These are phyloP conservation scores for Chlamydomonas incerta DNA, from an alignment of 139 green algal species.

Conservation along the genomic window DNA sequence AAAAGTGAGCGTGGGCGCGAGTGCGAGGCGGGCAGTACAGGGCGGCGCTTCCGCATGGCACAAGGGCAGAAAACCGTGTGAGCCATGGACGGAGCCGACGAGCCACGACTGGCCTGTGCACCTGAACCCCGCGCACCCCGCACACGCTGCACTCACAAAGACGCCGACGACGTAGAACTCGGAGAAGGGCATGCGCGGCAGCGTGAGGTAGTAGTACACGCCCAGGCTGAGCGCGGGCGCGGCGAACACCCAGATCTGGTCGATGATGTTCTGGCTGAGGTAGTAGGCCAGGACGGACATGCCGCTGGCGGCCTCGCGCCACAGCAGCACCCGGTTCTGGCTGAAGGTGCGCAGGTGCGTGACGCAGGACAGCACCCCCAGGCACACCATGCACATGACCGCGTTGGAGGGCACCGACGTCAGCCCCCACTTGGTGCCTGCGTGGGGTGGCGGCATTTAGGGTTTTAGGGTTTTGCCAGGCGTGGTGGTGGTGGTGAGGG, in stretches of 20 bases:
- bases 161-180: slow-evolving; percentile 47
- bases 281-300: slow-evolving; percentile 51
- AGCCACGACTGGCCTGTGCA: too few species aligned
- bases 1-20: too few species aligned
- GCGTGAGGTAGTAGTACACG: slow-evolving; percentile 64
- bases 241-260: slow-evolving; percentile 50
- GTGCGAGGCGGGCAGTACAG: too few species aligned
- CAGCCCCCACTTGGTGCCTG: slow-evolving; percentile 47
- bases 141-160: slow-evolving; percentile 4
- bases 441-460: too few species aligned
- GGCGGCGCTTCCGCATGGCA: too few species aligned
- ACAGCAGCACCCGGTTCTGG: slow-evolving; percentile 44
- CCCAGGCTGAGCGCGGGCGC: slow-evolving; percentile 49
- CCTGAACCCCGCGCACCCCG: too few species aligned
- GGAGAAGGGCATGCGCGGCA: slow-evolving; percentile 48
- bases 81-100: too few species aligned
- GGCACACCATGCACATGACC: slow-evolving; percentile 59
- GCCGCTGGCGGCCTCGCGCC: slow-evolving; percentile 43
- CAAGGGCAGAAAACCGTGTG: too few species aligned
- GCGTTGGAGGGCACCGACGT: slow-evolving; percentile 47
- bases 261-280: slow-evolving; percentile 52
- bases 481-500: neutral
- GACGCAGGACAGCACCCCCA: slow-evolving; percentile 58
- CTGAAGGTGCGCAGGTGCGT: slow-evolving; percentile 60
- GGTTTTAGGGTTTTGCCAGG: too few species aligned